A percentile compares a stretch with the other conserved stretches of the same genome.
Conservation (phyloP, 352 stramenopile species). For the Globisporangium spiculum region DNA sequence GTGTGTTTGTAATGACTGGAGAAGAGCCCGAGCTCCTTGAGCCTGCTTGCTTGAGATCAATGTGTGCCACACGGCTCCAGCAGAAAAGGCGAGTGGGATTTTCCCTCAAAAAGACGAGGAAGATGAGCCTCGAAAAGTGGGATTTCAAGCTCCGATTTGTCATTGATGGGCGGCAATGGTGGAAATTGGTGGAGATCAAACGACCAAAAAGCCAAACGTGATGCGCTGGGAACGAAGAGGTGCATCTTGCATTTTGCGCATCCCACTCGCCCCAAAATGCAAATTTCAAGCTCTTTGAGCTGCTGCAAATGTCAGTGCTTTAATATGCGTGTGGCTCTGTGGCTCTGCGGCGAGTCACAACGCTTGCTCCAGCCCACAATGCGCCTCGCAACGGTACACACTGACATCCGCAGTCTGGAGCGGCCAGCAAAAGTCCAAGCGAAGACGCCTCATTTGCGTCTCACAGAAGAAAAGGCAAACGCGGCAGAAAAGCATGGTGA, state of each 20-base stretch:
- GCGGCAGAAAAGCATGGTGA: not conserved
- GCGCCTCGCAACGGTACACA: too few species aligned
- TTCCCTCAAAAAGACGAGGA: not conserved
- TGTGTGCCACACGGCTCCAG: not conserved
- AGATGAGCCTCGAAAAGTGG: not conserved
- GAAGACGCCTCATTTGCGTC: not conserved
- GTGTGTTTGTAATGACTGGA: slow-evolving; percentile 1
- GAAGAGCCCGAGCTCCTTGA: not conserved
- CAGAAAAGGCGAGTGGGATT: not conserved
- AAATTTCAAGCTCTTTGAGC: not conserved
- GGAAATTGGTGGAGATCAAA: not conserved
- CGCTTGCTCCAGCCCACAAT: too few species aligned
- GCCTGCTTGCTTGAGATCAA: not conserved
- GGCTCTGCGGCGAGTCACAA: too few species aligned
- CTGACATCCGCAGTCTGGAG: too few species aligned
- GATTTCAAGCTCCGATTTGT: not conserved
- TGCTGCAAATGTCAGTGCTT: not conserved
- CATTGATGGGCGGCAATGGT: not conserved
- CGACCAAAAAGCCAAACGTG: not conserved
- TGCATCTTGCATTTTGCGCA: not conserved
- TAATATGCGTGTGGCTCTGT: not conserved
- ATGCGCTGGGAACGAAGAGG: not conserved
- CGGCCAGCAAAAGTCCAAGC: too few species aligned
- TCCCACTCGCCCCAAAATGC: not conserved
- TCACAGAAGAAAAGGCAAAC: not conserved